Conservation (phyloP, 108 stramenopile genomes). For the Epipyxis sp. region DNA sequence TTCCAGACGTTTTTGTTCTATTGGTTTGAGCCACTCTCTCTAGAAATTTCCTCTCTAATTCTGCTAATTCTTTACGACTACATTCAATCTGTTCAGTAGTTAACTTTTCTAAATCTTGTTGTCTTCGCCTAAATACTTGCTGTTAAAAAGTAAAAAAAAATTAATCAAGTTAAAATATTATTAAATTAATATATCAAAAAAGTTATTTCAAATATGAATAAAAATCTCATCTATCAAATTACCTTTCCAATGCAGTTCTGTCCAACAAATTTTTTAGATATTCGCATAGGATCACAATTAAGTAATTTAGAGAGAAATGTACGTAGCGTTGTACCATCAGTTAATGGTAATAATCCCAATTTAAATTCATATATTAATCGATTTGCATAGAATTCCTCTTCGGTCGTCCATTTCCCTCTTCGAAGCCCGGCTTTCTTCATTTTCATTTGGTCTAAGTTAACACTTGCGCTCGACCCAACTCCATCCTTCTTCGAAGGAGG, state of each 20-base stretch:
- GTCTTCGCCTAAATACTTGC: constrained; percentile 77
- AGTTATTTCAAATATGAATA: neutral
- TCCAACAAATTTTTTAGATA: constrained; percentile 69
- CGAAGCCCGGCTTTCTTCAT: constrained; percentile 43
- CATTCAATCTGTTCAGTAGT: constrained; percentile 78
- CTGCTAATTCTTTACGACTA: constrained; percentile 70
- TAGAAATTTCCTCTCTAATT: constrained; percentile 79
- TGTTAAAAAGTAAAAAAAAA: constrained; percentile 41
- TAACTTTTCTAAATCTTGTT: constrained; percentile 77
- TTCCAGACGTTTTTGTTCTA: constrained; percentile 65
- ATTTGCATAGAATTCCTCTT: constrained; percentile 62
- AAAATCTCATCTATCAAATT: too few species aligned
- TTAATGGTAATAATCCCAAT: constrained; percentile 53
- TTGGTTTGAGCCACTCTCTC: constrained; percentile 87
- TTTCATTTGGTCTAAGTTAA: constrained; percentile 3
- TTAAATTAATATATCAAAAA: neutral
- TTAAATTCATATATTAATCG: constrained; percentile 63
- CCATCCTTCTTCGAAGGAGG: too few species aligned
- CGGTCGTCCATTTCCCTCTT: constrained; percentile 60
- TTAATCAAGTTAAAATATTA: neutral
- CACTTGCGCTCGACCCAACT: too few species aligned
- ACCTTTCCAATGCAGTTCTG: constrained; percentile 87
- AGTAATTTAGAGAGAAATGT: constrained; percentile 59
- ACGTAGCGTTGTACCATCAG: constrained; percentile 60
- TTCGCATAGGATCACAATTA: constrained; percentile 61